A percentile compares a stretch with the other conserved stretches of the same genome.
Evolutionary conservation across 345 rosid species (phyloP).

Genomic region (Eucalyptus victrix): DNA sequence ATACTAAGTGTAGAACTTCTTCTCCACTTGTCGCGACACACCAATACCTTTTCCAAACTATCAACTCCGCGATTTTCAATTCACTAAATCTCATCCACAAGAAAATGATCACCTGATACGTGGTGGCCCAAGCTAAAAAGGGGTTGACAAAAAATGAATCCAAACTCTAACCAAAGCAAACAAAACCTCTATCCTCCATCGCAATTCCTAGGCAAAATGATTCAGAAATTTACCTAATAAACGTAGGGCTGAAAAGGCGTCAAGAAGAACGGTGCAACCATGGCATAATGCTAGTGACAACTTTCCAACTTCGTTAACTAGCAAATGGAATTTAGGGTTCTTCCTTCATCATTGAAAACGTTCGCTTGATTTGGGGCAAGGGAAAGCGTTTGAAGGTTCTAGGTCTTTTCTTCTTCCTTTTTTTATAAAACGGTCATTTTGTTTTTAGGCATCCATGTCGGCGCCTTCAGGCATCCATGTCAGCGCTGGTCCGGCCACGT

Average conservation of each 20-base stretch:
- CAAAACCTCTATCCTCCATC: not conserved
- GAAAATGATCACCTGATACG: too few species aligned
- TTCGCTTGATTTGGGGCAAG: too few species aligned
- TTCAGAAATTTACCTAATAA: slow-evolving; percentile 45
- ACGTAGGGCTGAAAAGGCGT: slow-evolving; percentile 96
- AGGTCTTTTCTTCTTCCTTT: too few species aligned
- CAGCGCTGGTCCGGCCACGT: fast-evolving
- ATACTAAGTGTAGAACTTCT: not conserved
- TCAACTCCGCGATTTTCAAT: not conserved
- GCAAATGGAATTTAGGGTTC: too few species aligned
- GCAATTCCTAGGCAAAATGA: not conserved
- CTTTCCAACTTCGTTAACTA: too few species aligned
- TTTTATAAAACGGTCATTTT: too few species aligned
- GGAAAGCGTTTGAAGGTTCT: too few species aligned
- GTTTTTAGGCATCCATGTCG: too few species aligned
- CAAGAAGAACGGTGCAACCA: slow-evolving; percentile 94
- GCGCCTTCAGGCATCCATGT: too few species aligned
- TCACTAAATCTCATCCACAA: not conserved
- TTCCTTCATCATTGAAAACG: too few species aligned
- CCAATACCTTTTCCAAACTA: not conserved
- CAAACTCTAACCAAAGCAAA: not conserved
- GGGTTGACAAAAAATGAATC: not conserved
- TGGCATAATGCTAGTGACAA: not conserved
- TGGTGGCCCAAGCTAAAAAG: not conserved
- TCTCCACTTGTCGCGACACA: not conserved